phyloP scores from a whole-genome alignment of 163 green algal species.

The Scenedesmus sp. region DNA sequence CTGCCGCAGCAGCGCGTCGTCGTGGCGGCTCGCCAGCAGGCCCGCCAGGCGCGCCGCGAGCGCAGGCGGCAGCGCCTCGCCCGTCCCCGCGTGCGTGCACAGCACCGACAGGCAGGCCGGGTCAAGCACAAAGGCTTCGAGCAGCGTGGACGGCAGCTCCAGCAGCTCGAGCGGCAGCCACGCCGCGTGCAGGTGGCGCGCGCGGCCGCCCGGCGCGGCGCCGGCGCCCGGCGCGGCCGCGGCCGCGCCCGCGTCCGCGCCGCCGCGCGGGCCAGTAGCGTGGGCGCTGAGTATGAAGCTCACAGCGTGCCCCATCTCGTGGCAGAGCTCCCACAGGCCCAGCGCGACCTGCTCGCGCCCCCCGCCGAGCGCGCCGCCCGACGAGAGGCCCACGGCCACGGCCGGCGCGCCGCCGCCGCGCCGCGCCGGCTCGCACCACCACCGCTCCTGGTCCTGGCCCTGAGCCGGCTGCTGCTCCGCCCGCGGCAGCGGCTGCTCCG shows the following conservation, averaged over 20 bases:
- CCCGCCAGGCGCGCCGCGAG: not conserved
- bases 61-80: not conserved
- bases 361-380: slow-evolving; percentile 1
- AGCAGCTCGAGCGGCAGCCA: slow-evolving; percentile 29
- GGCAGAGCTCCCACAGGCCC: slow-evolving; percentile 40
- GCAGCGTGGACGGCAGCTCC: slow-evolving; percentile 28
- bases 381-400: slow-evolving; percentile 29
- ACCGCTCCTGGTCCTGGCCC: not conserved
- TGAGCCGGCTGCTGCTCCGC: slow-evolving; percentile 9
- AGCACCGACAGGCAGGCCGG: slow-evolving; percentile 19
- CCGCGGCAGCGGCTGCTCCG: slow-evolving; percentile 8
- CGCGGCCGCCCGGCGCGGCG: not conserved
- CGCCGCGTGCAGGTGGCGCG: slow-evolving; percentile 29
- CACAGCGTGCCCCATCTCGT: slow-evolving; percentile 38
- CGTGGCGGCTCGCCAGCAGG: slow-evolving; percentile 2
- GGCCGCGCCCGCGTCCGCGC: no score
- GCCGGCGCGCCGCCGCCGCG: not conserved
- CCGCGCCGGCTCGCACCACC: not conserved
- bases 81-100: not conserved
- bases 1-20: slow-evolving; percentile 8
- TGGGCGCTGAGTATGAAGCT: slow-evolving; percentile 15
- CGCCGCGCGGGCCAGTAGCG: not conserved
- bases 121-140: slow-evolving; percentile 25
- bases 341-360: slow-evolving; percentile 13
- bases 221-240: not conserved